Base-by-base conservation (phyloP, 2,329 filamentous ascomycete genomes). In the Curvularia lunata region DNA sequence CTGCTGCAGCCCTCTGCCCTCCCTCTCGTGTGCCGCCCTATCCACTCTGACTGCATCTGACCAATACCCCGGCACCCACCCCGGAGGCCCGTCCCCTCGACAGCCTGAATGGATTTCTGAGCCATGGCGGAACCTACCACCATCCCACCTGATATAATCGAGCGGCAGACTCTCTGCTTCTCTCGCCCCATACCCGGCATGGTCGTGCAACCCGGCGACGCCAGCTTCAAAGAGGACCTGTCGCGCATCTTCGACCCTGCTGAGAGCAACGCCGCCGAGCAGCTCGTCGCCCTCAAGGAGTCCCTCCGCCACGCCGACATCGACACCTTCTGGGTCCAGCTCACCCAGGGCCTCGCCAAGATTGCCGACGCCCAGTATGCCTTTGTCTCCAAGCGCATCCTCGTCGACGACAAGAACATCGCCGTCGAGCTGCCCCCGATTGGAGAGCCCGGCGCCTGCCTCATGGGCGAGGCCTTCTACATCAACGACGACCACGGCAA, bases 401-500 rank as follows among this genome's bases (percentile, higher is more conserved):
- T 86, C 53, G 81, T 83, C 25, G 83, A 86, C 65, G 86, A 89
- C 58, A 79, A 85, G 58, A 76, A 85, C 58, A 76, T 81, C 13
- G 82, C 84, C 8, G 81, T 88, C 23, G 85, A 87, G 66, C 85
- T 87, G 79, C 84, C 84, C 25, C 83, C 84, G 21, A 77, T 87
- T 43, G 86, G 85, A 21, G 85, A 87, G 68, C 82, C 82, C 38
- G 86, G 85, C 28, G 84, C 85, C 3, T 87, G 85, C 70, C 75
- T 90, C 27, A 84, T 89, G 80, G 87, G 85, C 18, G 82, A 86
- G 8, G 88, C 85, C 13, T 85, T 89, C 63, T 89, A 90, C 70
- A 84, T 87, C 75, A 85, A 88, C 66, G 84, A 87, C 65, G 86
- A 84, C 27, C 78, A 80, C 48, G 81, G 81, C 50, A 80, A 82